Percentiles rank a stretch among this genome's conserved stretches.
Evolutionary conservation across 768 basidiomycete species (phyloP).

Genomic region (Cystobasidiopsis lactophilus): DNA sequence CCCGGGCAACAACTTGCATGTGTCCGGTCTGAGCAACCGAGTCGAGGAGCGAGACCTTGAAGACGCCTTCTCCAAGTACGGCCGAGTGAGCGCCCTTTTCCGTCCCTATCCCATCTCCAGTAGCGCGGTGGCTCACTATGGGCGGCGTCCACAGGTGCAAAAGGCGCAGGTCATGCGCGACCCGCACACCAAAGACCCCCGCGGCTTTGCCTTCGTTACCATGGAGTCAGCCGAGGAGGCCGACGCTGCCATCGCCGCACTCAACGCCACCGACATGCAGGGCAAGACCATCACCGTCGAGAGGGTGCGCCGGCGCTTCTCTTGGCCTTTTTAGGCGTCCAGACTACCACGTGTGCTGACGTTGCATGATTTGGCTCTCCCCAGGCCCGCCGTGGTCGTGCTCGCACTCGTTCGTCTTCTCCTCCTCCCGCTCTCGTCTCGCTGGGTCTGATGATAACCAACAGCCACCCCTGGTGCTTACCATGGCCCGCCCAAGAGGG

Average conservation of each 20-base stretch:
- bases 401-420: constrained; percentile 37
- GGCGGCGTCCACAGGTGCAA: constrained; percentile 35
- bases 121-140: no score
- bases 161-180: constrained; percentile 45
- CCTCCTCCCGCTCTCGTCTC: background rate
- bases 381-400: constrained; percentile 70
- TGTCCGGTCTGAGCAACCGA: constrained; percentile 37
- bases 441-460: background rate
- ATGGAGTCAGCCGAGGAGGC: constrained; percentile 71
- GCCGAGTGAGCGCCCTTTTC: constrained; percentile 36
- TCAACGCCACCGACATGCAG: constrained; percentile 63
- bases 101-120: background rate
- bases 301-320: constrained; percentile 34
- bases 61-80: constrained; percentile 65
- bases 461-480: constrained; percentile 74
- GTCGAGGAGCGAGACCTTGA: constrained; percentile 72
- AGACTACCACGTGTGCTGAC: no score
- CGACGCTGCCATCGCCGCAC: constrained; percentile 62
- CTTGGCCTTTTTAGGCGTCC: background rate
- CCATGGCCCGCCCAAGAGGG: constrained; percentile 62
- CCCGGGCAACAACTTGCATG: constrained; percentile 45
- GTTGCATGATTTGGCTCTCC: background rate
- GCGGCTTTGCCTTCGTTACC: constrained; percentile 74
- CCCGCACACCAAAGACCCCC: constrained; percentile 46
- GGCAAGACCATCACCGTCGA: constrained; percentile 77